Percentiles rank a stretch among this genome's conserved stretches.
Conservation (phyloP, 1,284 basidiomycete genomes). For the Cryptococcus hybrid region DNA sequence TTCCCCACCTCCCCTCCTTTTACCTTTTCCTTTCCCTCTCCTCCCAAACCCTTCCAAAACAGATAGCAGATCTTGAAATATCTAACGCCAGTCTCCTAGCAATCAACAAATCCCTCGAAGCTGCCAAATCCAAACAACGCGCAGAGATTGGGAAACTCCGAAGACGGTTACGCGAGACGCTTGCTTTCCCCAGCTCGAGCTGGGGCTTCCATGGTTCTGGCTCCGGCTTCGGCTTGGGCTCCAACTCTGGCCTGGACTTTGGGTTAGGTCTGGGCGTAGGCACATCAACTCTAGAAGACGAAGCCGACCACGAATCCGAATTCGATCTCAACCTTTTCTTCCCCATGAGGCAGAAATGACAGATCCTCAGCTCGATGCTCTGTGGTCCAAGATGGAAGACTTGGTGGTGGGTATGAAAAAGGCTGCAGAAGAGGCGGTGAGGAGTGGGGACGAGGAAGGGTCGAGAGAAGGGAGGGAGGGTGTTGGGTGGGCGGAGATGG, state of each 20-base stretch:
- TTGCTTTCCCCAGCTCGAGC: neutral
- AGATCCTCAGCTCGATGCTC: constrained; percentile 36
- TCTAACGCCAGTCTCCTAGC: constrained; percentile 45
- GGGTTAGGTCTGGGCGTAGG: no score
- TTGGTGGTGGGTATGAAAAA: constrained; percentile 32
- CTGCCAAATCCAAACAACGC: constrained; percentile 43
- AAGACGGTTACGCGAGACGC: constrained; percentile 36
- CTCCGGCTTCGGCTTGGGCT: no score
- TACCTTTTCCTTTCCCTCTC: no score
- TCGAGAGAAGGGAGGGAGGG: constrained; percentile 25
- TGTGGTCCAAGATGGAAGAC: constrained; percentile 40
- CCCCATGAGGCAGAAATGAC: constrained; percentile 23
- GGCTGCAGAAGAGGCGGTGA: constrained; percentile 29
- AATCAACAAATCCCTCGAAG: constrained; percentile 46
- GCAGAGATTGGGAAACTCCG: constrained; percentile 40
- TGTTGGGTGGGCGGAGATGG: constrained; percentile 29
- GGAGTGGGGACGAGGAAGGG: constrained; percentile 25
- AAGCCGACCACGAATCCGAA: no score
- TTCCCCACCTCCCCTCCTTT: no score
- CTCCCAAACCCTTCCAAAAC: neutral
- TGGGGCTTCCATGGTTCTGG: neutral
- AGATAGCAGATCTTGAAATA: constrained; percentile 49
- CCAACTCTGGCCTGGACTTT: no score
- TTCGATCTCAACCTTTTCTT: neutral
- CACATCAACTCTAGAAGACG: no score